Evolutionary conservation across 805 yeast species (phyloP), one percentile per base, ranked within the genome.

Genomic region (Starmerella sp.): DNA sequence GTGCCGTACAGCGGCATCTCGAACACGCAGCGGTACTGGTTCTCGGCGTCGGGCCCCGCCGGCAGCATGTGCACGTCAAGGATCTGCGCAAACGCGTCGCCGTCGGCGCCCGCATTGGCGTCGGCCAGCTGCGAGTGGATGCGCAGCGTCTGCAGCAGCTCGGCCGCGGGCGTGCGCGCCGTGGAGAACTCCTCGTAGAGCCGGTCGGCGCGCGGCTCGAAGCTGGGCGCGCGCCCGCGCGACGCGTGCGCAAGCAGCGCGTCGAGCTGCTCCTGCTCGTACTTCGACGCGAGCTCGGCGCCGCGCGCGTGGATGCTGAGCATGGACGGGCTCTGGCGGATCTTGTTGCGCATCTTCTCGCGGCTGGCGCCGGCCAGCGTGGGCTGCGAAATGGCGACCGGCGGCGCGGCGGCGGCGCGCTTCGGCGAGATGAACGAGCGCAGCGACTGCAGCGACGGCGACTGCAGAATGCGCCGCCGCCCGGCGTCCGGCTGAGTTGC

Each of bases 341-440:
- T 67, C 60, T 78, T 82, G 55, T 74, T 72, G 59, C 75, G 73
- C 52, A 82, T 69, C 57, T 79, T 81, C 57, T 76, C 80, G 37
- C 80, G 72, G 14, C 84, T 76, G 11, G 73, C 74, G 39, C 75
- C 77, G 54, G 77, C 79, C 6, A 83, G 81, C 4, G 77, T 72
- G 0, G 86, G 87, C 54, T 79, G 66, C 4, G 86, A 81, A 14
- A 82, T 81, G 28, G 13, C 53, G 3, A 54, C 55, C 35, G 41
- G 15, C 22, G 22, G 46, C 31, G 55, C 51, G 7, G 31, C 14
- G 2, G 48, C 17, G 4, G 49, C 29, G 3, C 55, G 42, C 29
- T 49, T 50, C 35, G 42, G 2, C 10, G 31, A 3, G 13, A 48
- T 45, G 36, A 57, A 22, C 3, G 55, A 49, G 30, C 46, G 15